phyloP scores from a whole-genome alignment of 371 early-diverging fungal species.

The Mortierella sp. region DNA sequence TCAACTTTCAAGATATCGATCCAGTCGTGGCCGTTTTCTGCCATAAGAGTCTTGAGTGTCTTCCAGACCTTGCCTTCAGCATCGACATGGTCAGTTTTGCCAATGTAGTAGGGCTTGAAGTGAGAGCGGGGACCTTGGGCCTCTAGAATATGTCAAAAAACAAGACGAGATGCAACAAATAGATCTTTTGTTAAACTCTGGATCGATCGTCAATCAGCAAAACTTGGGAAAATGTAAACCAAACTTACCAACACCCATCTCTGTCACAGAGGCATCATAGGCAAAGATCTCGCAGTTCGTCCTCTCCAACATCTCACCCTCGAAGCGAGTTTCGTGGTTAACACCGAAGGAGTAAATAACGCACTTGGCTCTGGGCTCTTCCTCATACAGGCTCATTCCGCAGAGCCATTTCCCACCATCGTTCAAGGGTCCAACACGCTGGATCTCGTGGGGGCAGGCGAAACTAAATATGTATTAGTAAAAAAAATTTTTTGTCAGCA shows the following conservation, averaged over 20 bases:
- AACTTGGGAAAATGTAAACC: background rate
- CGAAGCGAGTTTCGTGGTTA: constrained; percentile 47
- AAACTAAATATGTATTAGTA: constrained; percentile 5
- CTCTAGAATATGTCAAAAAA: constrained; percentile 6
- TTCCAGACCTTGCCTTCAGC: constrained; percentile 13
- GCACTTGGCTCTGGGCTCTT: constrained; percentile 44
- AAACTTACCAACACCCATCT: constrained; percentile 46
- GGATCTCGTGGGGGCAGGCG: constrained; percentile 45
- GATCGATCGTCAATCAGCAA: background rate
- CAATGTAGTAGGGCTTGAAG: constrained; percentile 35
- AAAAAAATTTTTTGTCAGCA: background rate
- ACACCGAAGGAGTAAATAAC: constrained; percentile 50
- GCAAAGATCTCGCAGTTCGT: constrained; percentile 48
- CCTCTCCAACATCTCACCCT: constrained; percentile 49
- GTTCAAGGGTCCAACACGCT: constrained; percentile 44
- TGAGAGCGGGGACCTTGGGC: constrained; percentile 14
- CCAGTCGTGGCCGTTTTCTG: constrained; percentile 41
- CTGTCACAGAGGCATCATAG: constrained; percentile 40
- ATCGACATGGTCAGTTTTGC: constrained; percentile 15
- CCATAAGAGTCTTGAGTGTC: constrained; percentile 28
- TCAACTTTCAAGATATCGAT: constrained; percentile 38
- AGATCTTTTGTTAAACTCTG: too few relatives aligned
- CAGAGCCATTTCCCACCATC: constrained; percentile 54
- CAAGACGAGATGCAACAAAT: background rate
- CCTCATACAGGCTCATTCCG: constrained; percentile 47